Percentiles rank a stretch among this genome's conserved stretches.
Conservation (phyloP, 768 basidiomycete genomes). For the Suillus spraguei region DNA sequence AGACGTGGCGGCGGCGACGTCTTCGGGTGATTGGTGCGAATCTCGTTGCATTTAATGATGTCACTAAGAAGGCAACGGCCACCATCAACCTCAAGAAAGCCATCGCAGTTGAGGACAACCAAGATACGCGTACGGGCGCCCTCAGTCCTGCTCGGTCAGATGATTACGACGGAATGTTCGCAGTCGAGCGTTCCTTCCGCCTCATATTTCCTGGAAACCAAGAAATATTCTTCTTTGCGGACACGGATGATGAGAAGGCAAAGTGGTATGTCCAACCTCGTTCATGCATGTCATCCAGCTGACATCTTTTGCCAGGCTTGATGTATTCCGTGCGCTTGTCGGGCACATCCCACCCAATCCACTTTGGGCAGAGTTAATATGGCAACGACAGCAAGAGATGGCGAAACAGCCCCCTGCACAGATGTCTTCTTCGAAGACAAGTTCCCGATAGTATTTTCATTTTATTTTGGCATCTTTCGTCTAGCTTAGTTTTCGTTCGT, state of each 20-base stretch:
- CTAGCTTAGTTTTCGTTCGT: conserved; percentile 1
- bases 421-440: neutral
- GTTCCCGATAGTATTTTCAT: conserved; percentile 5
- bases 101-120: conserved; percentile 73
- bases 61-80: conserved; percentile 86
- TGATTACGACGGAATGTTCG: conserved; percentile 65
- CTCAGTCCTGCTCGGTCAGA: conserved; percentile 50
- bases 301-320: conserved; percentile 58
- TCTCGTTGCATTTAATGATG: conserved; percentile 88
- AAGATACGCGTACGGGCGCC: conserved; percentile 52
- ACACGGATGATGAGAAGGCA: conserved; percentile 84
- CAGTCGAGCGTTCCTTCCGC: conserved; percentile 84
- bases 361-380: conserved; percentile 89
- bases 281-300: neutral
- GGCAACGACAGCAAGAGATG: conserved; percentile 72
- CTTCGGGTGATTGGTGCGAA: conserved; percentile 85
- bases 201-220: conserved; percentile 77
- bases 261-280: conserved; percentile 63
- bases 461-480: conserved; percentile 2
- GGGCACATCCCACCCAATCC: conserved; percentile 92
- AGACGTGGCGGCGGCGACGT: conserved; percentile 85
- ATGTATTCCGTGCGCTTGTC: conserved; percentile 80
- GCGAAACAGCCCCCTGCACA: conserved; percentile 18
- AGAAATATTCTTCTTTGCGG: conserved; percentile 89
- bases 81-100: conserved; percentile 93